phyloP scores from a whole-genome alignment of 2,329 filamentous ascomycete genomes.

The Gaeumannomyces sp. region DNA sequence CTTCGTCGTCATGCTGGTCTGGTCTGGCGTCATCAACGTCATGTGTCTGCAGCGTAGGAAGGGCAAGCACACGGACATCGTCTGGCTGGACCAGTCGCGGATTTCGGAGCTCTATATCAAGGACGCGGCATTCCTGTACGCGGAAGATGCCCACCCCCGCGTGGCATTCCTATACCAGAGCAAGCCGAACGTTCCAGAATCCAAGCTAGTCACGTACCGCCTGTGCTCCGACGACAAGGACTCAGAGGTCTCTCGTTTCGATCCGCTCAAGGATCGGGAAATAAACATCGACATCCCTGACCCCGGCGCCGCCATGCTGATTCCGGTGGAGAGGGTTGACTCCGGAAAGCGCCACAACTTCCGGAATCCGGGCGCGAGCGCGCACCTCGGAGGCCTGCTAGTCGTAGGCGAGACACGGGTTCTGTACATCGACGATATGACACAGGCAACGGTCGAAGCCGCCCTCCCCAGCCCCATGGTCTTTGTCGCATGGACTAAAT shows the following conservation, averaged over 20 bases:
- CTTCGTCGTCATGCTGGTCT: slow-evolving; percentile 52
- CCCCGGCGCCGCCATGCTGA: slow-evolving; percentile 52
- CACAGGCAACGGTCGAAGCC: slow-evolving; percentile 58
- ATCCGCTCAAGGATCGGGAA: slow-evolving; percentile 48
- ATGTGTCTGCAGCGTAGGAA: slow-evolving; percentile 44
- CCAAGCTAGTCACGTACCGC: slow-evolving; percentile 52
- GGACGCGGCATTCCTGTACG: slow-evolving; percentile 50
- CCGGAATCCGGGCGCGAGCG: slow-evolving; percentile 46
- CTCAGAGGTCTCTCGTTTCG: slow-evolving; percentile 46
- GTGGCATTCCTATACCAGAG: slow-evolving; percentile 54
- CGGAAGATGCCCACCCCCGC: slow-evolving; percentile 51
- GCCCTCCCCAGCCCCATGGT: slow-evolving; percentile 68
- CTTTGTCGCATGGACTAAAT: slow-evolving; percentile 85
- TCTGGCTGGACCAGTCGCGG: slow-evolving; percentile 48
- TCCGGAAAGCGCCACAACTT: slow-evolving; percentile 56
- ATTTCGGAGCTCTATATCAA: slow-evolving; percentile 56
- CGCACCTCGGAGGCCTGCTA: slow-evolving; percentile 63
- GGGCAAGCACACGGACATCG: slow-evolving; percentile 36
- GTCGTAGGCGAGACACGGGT: slow-evolving; percentile 76
- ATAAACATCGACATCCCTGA: slow-evolving; percentile 48
- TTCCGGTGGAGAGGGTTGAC: slow-evolving; percentile 51
- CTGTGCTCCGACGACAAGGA: slow-evolving; percentile 54
- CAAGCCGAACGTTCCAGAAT: slow-evolving; percentile 43
- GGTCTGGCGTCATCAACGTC: slow-evolving; percentile 54
- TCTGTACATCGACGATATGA: slow-evolving; percentile 77